Percentiles rank a stretch among this genome's conserved stretches.
Conservation (phyloP, 2,329 filamentous ascomycete species). For the Hymenoscyphus repandus region DNA sequence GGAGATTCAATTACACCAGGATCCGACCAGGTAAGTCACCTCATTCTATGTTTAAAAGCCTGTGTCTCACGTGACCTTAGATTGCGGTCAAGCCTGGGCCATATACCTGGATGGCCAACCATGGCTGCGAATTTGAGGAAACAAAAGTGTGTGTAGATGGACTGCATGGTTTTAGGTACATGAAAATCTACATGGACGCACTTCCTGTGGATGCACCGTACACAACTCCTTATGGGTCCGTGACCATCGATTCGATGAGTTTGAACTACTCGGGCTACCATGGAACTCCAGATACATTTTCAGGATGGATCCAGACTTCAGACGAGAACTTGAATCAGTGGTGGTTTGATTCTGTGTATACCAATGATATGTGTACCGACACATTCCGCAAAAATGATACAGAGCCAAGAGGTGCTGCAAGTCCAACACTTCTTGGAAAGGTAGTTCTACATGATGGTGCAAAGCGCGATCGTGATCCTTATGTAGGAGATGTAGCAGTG, state of each 20-base stretch:
- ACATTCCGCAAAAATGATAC: constrained; percentile 42
- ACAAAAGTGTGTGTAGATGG: constrained; percentile 45
- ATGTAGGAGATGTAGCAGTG: constrained; percentile 47
- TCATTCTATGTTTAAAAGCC: background rate
- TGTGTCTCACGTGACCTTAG: constrained; percentile 24
- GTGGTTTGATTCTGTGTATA: constrained; percentile 50
- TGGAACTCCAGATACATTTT: constrained; percentile 44
- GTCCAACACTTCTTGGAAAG: constrained; percentile 40
- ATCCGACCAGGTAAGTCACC: constrained; percentile 39
- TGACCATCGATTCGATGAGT: constrained; percentile 39
- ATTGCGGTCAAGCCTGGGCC: constrained; percentile 39
- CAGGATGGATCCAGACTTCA: constrained; percentile 48
- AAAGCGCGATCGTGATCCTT: constrained; percentile 48
- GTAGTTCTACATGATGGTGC: constrained; percentile 45
- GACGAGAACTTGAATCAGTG: constrained; percentile 43
- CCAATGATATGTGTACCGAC: constrained; percentile 44
- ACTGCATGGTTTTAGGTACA: constrained; percentile 48
- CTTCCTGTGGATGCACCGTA: constrained; percentile 40
- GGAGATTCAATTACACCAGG: constrained; percentile 39
- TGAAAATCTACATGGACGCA: constrained; percentile 44
- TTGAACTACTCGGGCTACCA: constrained; percentile 41
- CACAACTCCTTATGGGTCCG: constrained; percentile 37
- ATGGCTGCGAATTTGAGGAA: constrained; percentile 38
- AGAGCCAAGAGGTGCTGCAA: constrained; percentile 42
- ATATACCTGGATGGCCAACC: constrained; percentile 41